Evolutionary conservation across 2,329 filamentous ascomycete genomes (phyloP), one percentile per base, ranked within the genome.

Genomic region (Chaetomiaceae sp.): DNA sequence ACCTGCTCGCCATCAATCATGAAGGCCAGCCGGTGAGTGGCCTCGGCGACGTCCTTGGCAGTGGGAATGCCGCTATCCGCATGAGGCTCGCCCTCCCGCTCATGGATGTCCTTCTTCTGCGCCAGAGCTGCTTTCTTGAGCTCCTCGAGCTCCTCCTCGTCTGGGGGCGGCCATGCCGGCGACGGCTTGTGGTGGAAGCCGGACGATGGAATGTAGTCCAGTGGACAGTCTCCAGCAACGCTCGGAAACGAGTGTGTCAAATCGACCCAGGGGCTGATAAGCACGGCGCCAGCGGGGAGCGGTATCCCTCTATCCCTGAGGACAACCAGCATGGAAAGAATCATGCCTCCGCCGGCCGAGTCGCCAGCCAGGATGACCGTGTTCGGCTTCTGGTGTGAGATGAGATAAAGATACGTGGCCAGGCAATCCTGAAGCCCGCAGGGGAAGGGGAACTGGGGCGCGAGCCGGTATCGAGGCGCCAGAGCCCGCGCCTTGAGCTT

Each of bases 191-290:
- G 90, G 57, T 95, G 84, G 62, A 99, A 97, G 0, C 93, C 93
- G 59, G 85, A 78, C 1, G 83, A 71, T 4, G 93, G 93, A 30
- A 99, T 92, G 61, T 96, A 97, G 65, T 99, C 93, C 44, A 89
- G 69, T 1, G 81, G 79, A 44, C 81, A 83, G 35, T 89, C 81
- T 5, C 75, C 79, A 2, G 81, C 78, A n/a, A 96, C 79, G 58
- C 91, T 96, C 0, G 93, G 93, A 57, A 97, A 97, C 0, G 91
- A 96, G 65, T 97, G 92, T 0, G 89, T 95, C 47, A 97, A 72
- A 65, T 99, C 93, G 8, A 92, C 90, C 93, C 93, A 99, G 0
- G 93, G 93, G 44, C 89, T 96, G 45, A 97, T 87, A 35, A 97
- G 74, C 39, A 97, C 84, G 4, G 87, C 91, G 1, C 93, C 93